Conservation (phyloP, 2,329 filamentous ascomycete species). For the Sporothrix inflata region DNA sequence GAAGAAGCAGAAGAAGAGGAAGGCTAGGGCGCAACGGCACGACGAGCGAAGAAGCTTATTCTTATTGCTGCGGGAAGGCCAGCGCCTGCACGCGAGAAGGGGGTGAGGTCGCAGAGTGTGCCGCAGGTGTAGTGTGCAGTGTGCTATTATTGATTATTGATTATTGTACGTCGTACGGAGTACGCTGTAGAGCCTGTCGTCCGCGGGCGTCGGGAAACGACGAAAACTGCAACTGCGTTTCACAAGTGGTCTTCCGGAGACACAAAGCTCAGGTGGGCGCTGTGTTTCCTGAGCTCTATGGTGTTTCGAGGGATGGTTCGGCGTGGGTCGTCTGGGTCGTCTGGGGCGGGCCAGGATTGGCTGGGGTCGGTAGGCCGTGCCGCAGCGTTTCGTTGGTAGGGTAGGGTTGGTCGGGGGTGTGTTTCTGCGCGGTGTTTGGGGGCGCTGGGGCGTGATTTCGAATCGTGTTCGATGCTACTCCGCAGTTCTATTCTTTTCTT, state of each 20-base stretch:
- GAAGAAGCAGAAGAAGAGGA: neutral
- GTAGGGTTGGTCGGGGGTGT: slow-evolving; percentile 6
- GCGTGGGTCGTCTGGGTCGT: slow-evolving; percentile 19
- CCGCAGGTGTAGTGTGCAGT: neutral
- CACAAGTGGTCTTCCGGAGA: slow-evolving; percentile 24
- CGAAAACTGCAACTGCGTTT: slow-evolving; percentile 25
- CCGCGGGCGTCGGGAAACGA: slow-evolving; percentile 13
- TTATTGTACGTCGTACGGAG: neutral
- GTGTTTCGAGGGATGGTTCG: slow-evolving; percentile 19
- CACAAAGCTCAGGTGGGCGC: slow-evolving; percentile 15
- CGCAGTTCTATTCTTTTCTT: neutral
- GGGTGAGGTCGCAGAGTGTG: neutral
- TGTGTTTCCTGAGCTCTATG: slow-evolving; percentile 5
- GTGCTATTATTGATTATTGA: slow-evolving; percentile 20
- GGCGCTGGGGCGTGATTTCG: neutral
- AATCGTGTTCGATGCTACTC: slow-evolving; percentile 8
- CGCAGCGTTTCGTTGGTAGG: slow-evolving; percentile 9
- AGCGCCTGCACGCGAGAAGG: slow-evolving; percentile 25
- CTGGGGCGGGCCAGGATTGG: neutral
- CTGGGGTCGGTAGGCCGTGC: slow-evolving; percentile 15
- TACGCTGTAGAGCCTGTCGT: neutral
- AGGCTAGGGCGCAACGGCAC: neutral
- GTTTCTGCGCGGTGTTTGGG: neutral
- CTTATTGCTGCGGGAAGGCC: slow-evolving; percentile 24
- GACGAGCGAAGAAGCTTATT: slow-evolving; percentile 22